phyloP scores from a whole-genome alignment of 1,284 basidiomycete species.

The Pseudozyma pruni region DNA sequence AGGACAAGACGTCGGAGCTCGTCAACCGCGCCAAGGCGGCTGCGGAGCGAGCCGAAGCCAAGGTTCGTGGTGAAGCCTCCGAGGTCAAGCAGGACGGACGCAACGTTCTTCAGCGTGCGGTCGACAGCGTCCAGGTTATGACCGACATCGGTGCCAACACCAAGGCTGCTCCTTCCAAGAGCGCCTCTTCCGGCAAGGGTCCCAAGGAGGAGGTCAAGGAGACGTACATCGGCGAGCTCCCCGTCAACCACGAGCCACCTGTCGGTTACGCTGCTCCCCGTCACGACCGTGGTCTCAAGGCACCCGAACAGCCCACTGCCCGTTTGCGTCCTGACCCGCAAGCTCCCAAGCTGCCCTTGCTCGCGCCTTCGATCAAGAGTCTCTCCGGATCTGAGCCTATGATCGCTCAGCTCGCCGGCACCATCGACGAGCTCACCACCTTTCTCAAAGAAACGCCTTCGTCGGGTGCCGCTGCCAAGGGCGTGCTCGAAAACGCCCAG shows the following conservation, averaged over 20 bases:
- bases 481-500: conserved; percentile 73
- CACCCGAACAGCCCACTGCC: conserved; percentile 45
- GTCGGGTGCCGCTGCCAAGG: conserved; percentile 72
- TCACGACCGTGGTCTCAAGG: conserved; percentile 57
- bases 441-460: conserved; percentile 74
- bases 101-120: conserved; percentile 61
- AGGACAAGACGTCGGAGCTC: conserved; percentile 49
- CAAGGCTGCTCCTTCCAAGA: conserved; percentile 65
- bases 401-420: conserved; percentile 87
- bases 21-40: conserved; percentile 66
- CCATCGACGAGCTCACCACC: conserved; percentile 89
- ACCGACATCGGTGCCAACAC: conserved; percentile 54
- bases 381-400: conserved; percentile 84
- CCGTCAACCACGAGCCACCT: conserved; percentile 57
- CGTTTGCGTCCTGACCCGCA: conserved; percentile 59
- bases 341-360: conserved; percentile 72
- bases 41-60: conserved; percentile 71
- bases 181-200: conserved; percentile 66
- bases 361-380: conserved; percentile 83
- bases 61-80: conserved; percentile 44
- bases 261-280: conserved; percentile 49
- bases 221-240: conserved; percentile 51
- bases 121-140: conserved; percentile 52
- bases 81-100: conserved; percentile 41
- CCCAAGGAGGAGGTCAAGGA: conserved; percentile 46